Conservation (phyloP, 148 eudicot genomes). For the Vaccinium macrocarpon region DNA sequence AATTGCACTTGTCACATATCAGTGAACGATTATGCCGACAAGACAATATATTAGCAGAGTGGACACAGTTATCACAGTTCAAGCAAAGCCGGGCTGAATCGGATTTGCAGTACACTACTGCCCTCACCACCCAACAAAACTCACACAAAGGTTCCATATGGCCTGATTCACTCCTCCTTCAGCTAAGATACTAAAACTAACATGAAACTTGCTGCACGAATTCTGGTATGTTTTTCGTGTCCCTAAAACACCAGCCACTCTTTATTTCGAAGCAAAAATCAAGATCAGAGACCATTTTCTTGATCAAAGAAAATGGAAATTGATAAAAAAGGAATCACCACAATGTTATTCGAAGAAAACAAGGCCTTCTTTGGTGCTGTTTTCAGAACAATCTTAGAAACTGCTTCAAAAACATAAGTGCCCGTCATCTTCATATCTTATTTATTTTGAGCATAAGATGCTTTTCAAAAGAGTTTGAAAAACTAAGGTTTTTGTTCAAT, state of each 20-base stretch:
- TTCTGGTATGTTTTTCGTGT: neutral
- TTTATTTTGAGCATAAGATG: neutral
- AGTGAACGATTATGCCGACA: constrained; percentile 42
- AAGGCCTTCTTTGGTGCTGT: neutral
- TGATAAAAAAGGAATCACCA: neutral
- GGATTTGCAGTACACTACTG: constrained; percentile 46
- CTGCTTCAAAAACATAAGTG: neutral
- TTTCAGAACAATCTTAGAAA: neutral
- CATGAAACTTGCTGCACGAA: constrained; percentile 13
- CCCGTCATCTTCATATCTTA: neutral
- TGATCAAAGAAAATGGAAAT: neutral
- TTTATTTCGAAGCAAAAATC: neutral
- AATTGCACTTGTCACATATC: constrained; percentile 42
- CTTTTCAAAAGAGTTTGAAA: neutral
- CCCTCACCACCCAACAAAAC: constrained; percentile 41
- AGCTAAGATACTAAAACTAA: neutral
- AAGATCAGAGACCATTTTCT: neutral
- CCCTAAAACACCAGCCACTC: neutral
- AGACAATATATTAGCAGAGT: constrained; percentile 46
- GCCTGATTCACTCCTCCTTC: neutral
- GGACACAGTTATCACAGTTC: constrained; percentile 41
- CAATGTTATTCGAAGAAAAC: neutral
- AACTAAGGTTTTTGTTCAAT: no score
- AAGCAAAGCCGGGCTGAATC: constrained; percentile 48
- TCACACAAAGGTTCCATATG: constrained; percentile 45